phyloP scores from a whole-genome alignment of 106 monocot genomes.

The Dendrobium officinale region DNA sequence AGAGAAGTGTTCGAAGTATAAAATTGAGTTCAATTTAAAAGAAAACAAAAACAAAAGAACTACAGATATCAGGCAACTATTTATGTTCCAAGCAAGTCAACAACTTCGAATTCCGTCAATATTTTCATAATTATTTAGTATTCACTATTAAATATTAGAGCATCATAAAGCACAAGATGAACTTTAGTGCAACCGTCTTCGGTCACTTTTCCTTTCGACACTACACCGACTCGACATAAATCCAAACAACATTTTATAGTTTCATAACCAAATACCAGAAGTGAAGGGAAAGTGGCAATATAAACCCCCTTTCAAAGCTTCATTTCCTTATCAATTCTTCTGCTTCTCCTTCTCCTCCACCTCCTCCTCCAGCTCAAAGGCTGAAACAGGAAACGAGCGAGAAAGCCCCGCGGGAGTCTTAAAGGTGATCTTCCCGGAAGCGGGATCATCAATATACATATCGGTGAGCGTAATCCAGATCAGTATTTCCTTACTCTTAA shows the following conservation, averaged over 20 bases:
- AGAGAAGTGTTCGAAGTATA: neutral
- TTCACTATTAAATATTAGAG: neutral
- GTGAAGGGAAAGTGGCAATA: neutral
- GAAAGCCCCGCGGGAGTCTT: constrained; percentile 25
- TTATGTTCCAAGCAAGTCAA: neutral
- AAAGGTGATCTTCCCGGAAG: constrained; percentile 26
- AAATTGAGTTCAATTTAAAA: neutral
- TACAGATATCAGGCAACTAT: neutral
- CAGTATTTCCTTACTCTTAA: constrained; percentile 41
- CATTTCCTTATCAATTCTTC: neutral
- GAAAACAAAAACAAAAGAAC: neutral
- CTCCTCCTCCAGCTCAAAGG: constrained; percentile 26
- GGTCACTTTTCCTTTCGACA: neutral
- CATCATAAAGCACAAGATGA: neutral
- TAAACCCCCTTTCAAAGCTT: neutral
- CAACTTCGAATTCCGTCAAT: neutral
- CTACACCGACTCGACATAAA: neutral
- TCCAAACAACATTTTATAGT: neutral
- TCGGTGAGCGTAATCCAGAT: constrained; percentile 36
- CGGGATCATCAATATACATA: constrained; percentile 27
- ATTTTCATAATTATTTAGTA: neutral
- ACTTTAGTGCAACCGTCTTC: neutral
- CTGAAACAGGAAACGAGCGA: constrained; percentile 21
- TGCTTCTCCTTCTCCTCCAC: neutral
- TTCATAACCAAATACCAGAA: neutral